Evolutionary conservation across 805 yeast species (phyloP).

Genomic region (Candida methanosorbosa): DNA sequence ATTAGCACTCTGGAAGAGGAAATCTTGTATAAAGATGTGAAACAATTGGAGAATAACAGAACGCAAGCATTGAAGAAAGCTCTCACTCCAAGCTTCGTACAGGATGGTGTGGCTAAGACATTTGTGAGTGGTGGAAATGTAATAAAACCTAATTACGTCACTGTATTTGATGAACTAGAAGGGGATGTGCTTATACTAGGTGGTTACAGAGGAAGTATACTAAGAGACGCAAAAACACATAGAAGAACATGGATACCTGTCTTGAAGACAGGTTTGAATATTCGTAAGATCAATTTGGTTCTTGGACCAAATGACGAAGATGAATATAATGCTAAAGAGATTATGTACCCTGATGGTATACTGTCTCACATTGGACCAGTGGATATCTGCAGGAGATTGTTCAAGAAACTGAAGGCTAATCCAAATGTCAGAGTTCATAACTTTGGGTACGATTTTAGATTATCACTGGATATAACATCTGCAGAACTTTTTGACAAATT

Average conservation of each 20-base stretch:
- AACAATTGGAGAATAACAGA: constrained; percentile 58
- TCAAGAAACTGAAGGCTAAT: constrained; percentile 42
- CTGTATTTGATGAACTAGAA: constrained; percentile 49
- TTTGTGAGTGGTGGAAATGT: constrained; percentile 10
- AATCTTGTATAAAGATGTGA: constrained; percentile 39
- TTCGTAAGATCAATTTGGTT: constrained; percentile 57
- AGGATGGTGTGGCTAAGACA: constrained; percentile 14
- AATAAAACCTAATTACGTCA: constrained; percentile 26
- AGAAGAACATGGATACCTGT: constrained; percentile 79
- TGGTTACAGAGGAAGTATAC: constrained; percentile 79
- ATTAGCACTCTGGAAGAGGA: constrained; percentile 60
- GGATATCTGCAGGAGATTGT: constrained; percentile 60
- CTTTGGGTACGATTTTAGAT: constrained; percentile 93
- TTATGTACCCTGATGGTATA: constrained; percentile 66
- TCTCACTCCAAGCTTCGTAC: constrained; percentile 32
- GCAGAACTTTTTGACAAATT: constrained; percentile 43
- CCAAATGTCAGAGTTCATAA: constrained; percentile 56
- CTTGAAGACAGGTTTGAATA: constrained; percentile 70
- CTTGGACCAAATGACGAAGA: constrained; percentile 70
- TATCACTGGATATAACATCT: constrained; percentile 52
- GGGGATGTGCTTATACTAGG: constrained; percentile 82
- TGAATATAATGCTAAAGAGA: constrained; percentile 45
- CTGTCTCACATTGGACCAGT: constrained; percentile 81
- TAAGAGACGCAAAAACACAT: constrained; percentile 55
- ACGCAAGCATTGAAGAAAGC: constrained; percentile 62